Evolutionary conservation across 345 rosid genomes (phyloP).

Genomic region (Eucalyptus marginata): DNA sequence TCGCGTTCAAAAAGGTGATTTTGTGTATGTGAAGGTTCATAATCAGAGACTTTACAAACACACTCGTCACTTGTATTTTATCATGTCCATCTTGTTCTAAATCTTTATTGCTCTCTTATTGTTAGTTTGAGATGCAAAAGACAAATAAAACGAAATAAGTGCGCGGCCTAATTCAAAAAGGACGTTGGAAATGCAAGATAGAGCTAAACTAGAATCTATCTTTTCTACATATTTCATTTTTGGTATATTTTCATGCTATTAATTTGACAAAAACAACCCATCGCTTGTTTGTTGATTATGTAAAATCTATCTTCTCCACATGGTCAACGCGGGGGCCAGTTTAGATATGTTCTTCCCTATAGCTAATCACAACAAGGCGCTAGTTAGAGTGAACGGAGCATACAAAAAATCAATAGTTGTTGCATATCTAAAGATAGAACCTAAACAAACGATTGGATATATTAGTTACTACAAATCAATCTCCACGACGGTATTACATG

Average conservation of each 20-base stretch:
- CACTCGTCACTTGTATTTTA: neutral
- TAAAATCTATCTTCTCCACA: conserved; percentile 12
- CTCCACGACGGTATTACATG: neutral
- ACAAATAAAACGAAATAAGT: too few relatives aligned
- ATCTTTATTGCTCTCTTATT: neutral
- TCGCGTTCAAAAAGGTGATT: neutral
- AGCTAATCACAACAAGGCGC: conserved; percentile 3
- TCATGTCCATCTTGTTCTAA: neutral
- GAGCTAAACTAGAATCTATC: too few relatives aligned
- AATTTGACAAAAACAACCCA: neutral
- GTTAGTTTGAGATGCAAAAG: neutral
- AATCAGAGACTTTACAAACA: neutral
- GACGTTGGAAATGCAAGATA: too few relatives aligned
- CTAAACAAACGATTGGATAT: conserved; percentile 16
- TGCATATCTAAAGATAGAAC: neutral
- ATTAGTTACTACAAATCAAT: neutral
- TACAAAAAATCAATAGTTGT: conserved; percentile 1
- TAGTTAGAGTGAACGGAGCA: conserved; percentile 16
- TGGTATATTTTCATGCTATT: neutral
- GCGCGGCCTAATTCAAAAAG: too few relatives aligned
- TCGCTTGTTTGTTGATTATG: neutral
- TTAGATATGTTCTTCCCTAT: conserved; percentile 13
- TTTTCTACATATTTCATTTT: too few relatives aligned
- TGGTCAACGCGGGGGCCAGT: conserved; percentile 9
- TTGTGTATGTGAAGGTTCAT: neutral